These are phyloP conservation scores for Lentinula guzmanii DNA, from an alignment of 768 basidiomycete species.

Conservation along the genomic window DNA sequence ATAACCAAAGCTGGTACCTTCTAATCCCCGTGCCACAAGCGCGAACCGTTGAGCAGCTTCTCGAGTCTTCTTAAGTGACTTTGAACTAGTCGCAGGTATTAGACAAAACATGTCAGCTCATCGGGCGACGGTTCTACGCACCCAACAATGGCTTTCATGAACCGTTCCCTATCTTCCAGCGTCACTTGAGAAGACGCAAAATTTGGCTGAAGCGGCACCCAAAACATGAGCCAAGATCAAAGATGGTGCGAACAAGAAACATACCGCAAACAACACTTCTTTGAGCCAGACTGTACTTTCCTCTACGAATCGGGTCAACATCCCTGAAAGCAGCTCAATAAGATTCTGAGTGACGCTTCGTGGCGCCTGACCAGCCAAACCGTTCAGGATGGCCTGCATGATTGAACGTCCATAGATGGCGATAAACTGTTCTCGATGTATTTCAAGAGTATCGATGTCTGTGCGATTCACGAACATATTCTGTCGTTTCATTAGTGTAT, in stretches of 20 bases:
- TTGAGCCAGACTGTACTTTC: slow-evolving; percentile 66
- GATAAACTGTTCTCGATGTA: slow-evolving; percentile 47
- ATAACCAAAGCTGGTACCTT: slow-evolving; percentile 83
- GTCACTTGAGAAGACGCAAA: slow-evolving; percentile 73
- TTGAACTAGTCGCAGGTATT: slow-evolving; percentile 38
- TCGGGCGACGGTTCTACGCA: slow-evolving; percentile 23
- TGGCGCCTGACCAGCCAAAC: slow-evolving; percentile 82
- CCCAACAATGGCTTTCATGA: slow-evolving; percentile 69
- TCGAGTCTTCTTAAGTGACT: slow-evolving; percentile 65
- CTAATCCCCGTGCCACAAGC: slow-evolving; percentile 76
- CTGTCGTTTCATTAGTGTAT: slow-evolving; percentile 25
- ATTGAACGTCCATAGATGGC: slow-evolving; percentile 55
- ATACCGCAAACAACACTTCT: slow-evolving; percentile 62
- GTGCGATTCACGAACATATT: slow-evolving; percentile 62
- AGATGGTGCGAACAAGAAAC: slow-evolving; percentile 13
- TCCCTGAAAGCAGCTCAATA: slow-evolving; percentile 69
- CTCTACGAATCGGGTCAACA: slow-evolving; percentile 52
- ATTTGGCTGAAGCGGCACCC: slow-evolving; percentile 42
- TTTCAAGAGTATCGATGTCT: slow-evolving; percentile 52
- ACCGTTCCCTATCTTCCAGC: slow-evolving; percentile 68
- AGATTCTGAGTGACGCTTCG: slow-evolving; percentile 79
- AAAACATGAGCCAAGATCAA: background rate
- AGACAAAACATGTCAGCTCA: background rate
- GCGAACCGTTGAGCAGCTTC: slow-evolving; percentile 88
- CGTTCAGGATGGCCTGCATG: slow-evolving; percentile 67